Base-by-base conservation (phyloP, 148 eudicot species). In the Drosera capensis region DNA sequence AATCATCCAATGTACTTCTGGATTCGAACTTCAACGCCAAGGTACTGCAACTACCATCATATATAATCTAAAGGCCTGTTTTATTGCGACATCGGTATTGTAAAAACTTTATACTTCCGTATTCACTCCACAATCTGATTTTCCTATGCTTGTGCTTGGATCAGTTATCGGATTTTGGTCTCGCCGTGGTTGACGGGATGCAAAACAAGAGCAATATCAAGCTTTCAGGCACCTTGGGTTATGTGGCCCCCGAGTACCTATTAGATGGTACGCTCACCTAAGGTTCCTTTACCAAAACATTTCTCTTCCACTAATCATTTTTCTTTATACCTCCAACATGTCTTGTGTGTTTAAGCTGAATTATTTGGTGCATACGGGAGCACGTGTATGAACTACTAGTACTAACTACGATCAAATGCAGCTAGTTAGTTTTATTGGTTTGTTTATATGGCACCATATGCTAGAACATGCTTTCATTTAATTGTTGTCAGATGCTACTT, bases 181-280 rank as follows among this genome's bases (percentile, higher is more conserved):
- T 65, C 31, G 94, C 96, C 39, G 58, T 78, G 16, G 53, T 68
- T 37, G 67, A 52, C 34, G 83, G 71, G 45, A 53, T 41, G 38
- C 80, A 68, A 39, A 62, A 44, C 64, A 79, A 76, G 64, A 68
- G 60, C 28, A 70, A 65, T 36, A 28, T 79, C 41, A 76, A 74
- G 75, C 66, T 73, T 49, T 68, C 82, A 1, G 80, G 73, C 65
- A 61, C 71, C 23, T 56, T 72, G 56, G 94, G 79, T 49, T 79
- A 82, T 66, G 70, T 79, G 37, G 94, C 96, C 42, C 96, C 94
- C 1, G 96, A 82, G 53, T 86, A 79, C 59, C 70, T 77, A 13
- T 56, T 74, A 46, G 85, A 86, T 70, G 96, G 96, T 86, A 75
- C 40, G 67, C 19, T n/a, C n/a, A n/a, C n/a, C n/a, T 23, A 23